phyloP scores from a whole-genome alignment of 495 filamentous ascomycete species.

The Tetracladium marchalianum region DNA sequence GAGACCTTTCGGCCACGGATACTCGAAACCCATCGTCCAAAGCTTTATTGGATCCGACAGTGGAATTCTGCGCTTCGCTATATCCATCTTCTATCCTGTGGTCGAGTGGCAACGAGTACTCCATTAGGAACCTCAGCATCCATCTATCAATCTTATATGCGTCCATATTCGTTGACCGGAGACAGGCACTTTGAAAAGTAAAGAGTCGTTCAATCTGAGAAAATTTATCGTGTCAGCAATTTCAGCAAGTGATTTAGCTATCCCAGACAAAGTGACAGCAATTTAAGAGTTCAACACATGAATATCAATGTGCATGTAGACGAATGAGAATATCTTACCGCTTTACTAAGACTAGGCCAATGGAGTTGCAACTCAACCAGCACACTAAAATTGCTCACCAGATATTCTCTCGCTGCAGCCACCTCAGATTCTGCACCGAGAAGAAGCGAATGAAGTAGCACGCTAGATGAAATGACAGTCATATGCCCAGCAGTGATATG shows the following conservation, averaged over 20 bases:
- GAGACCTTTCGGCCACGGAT: too few relatives aligned
- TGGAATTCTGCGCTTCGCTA: too few relatives aligned
- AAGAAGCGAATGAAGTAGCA: constrained; percentile 1
- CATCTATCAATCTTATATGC: background rate
- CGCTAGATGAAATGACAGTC: background rate
- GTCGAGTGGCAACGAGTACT: background rate
- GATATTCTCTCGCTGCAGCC: background rate
- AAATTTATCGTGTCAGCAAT: too few relatives aligned
- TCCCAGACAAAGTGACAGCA: too few relatives aligned
- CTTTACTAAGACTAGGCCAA: background rate
- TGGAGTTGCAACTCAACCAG: constrained; percentile 1
- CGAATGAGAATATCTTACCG: too few relatives aligned
- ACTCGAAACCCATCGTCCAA: too few relatives aligned
- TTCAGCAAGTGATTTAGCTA: too few relatives aligned
- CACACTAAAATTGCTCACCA: constrained; percentile 1
- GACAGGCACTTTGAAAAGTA: constrained; percentile 2
- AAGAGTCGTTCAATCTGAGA: constrained; percentile 1
- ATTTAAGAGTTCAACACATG: too few relatives aligned
- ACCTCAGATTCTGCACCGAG: background rate
- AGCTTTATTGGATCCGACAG: too few relatives aligned
- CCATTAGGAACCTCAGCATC: constrained; percentile 3
- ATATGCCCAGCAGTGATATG: constrained; percentile 2
- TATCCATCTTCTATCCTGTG: background rate
- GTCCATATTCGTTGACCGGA: background rate
- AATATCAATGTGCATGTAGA: too few relatives aligned